A percentile compares a stretch with the other conserved stretches of the same genome.
Conservation (phyloP, 768 basidiomycete genomes). For the Kwoniella dendrophila region DNA sequence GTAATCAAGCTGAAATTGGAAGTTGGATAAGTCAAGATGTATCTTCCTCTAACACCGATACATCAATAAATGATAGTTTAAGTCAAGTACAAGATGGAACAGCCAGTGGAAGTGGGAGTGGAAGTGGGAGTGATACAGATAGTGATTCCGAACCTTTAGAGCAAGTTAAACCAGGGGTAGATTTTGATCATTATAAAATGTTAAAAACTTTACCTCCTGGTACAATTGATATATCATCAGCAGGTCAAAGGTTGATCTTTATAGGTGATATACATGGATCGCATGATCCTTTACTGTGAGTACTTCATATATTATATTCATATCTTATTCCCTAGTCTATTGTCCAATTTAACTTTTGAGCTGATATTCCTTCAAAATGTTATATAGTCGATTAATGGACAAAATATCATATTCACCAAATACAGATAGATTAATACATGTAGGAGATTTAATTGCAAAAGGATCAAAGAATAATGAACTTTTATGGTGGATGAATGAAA, state of each 20-base stretch:
- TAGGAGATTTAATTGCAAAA: slow-evolving; percentile 81
- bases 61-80: background rate
- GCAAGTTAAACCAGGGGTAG: slow-evolving; percentile 24
- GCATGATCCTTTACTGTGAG: slow-evolving; percentile 68
- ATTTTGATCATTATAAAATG: slow-evolving; percentile 54
- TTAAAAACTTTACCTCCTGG: slow-evolving; percentile 45
- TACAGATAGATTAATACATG: slow-evolving; percentile 73
- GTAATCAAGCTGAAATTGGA: slow-evolving; percentile 19
- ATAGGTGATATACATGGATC: slow-evolving; percentile 91
- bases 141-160: slow-evolving; percentile 11
- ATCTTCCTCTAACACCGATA: no score
- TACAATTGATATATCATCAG: slow-evolving; percentile 35
- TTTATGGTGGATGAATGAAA: slow-evolving; percentile 65
- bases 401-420: slow-evolving; percentile 65
- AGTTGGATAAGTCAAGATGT: slow-evolving; percentile 16
- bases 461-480: slow-evolving; percentile 65
- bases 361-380: slow-evolving; percentile 1
- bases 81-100: background rate
- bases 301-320: slow-evolving; percentile 11
- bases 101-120: background rate
- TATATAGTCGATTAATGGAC: slow-evolving; percentile 64
- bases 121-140: slow-evolving; percentile 9
- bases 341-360: background rate
- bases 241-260: slow-evolving; percentile 65
- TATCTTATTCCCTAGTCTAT: background rate